A percentile compares a stretch with the other conserved stretches of the same genome.
Conservation (phyloP, 1,284 basidiomycete genomes). For the Pseudozyma thailandica region DNA sequence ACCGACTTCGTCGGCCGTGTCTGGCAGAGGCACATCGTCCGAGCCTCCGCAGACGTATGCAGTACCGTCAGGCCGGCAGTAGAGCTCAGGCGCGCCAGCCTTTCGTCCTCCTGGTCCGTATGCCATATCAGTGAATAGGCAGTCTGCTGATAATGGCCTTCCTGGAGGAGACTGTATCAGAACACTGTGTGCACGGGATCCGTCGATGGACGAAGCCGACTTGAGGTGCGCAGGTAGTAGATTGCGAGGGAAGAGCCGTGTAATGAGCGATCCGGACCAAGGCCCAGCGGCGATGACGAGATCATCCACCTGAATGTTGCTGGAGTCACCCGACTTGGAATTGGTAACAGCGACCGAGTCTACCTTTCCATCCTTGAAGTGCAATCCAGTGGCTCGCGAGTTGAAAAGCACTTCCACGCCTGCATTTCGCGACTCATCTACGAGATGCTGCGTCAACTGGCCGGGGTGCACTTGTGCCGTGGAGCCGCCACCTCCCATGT, state of each 20-base stretch:
- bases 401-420: constrained; percentile 70
- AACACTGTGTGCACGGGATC: constrained; percentile 72
- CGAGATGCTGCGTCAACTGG: constrained; percentile 81
- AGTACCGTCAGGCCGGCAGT: constrained; percentile 68
- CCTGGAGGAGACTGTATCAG: constrained; percentile 65
- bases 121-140: constrained; percentile 72
- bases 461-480: constrained; percentile 86
- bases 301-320: constrained; percentile 22
- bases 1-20: constrained; percentile 62
- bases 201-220: constrained; percentile 65
- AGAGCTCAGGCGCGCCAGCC: constrained; percentile 53
- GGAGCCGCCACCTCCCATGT: constrained; percentile 69
- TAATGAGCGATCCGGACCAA: constrained; percentile 79
- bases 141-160: constrained; percentile 66
- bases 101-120: constrained; percentile 55
- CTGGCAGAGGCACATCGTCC: constrained; percentile 68
- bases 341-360: constrained; percentile 36
- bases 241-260: constrained; percentile 71
- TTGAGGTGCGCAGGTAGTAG: constrained; percentile 64
- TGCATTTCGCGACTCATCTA: constrained; percentile 71
- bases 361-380: constrained; percentile 32
- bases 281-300: constrained; percentile 69
- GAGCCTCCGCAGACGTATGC: constrained; percentile 69
- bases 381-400: constrained; percentile 57
- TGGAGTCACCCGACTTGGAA: constrained; percentile 15